Evolutionary conservation across 257 asterid species (phyloP), one percentile per base, ranked within the genome.

Genomic region (Petunia secreta): DNA sequence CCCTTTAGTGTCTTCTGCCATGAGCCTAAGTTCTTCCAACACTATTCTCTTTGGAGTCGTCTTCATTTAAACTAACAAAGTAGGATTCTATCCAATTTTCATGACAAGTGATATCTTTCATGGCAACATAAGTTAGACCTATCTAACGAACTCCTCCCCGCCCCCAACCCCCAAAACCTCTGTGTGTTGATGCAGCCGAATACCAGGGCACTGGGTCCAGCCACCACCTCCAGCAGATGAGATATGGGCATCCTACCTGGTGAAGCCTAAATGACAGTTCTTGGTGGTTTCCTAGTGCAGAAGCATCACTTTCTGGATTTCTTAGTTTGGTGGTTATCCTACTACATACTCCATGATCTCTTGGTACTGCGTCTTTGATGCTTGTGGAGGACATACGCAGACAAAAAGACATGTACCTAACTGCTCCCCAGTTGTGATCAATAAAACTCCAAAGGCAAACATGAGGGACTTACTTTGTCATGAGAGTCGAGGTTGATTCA

Each of bases 201-300:
- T 93, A 82, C 99, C 99, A 0, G 97, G 97, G 62, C 94, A 93
- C 69, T 93, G 97, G 97, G 96, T 95, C 84, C 97, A 92, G 76
- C 91, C 98, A 38, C 93, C 97, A 41, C 91, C 92, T 57, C 98
- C 99, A 4, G 89, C 99, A 9, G 94, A 95, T 77, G 96, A 88
- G 57, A 85, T 88, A 69, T 95, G 99, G 99, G 98, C 96, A 79
- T 95, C 98, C 83, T 95, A 90, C 84, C 87, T 92, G 75, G 88
- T 89, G 37, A 89, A 87, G 78, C 91, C 89, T 50, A 77, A 80
- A 82, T 89, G 79, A 87, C 52, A 62, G 38, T 64, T 16, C 9
- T 67, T 34, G n/a, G 71, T 63, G 60, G 46, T 50, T 48, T 13
- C 13, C 0, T 50, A 11, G 53, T 44, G 53, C 15, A 41, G 37